Percentiles rank a stretch among this genome's conserved stretches.
Conservation (phyloP, 345 rosid genomes). For the Mangifera indica region DNA sequence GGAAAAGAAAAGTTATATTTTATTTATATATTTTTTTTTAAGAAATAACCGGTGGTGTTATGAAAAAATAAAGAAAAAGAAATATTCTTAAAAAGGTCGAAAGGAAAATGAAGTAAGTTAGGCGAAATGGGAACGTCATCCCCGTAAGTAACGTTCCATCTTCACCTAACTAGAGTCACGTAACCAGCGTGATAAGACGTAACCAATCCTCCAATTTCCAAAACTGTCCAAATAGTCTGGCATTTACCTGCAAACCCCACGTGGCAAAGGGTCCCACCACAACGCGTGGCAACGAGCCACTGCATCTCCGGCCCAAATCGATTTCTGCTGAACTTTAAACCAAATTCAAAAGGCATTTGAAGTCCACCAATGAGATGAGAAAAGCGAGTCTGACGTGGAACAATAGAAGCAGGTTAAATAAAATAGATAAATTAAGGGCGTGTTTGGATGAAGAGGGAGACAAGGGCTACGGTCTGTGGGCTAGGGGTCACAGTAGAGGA, state of each 20-base stretch:
- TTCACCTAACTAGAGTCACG: constrained; percentile 33
- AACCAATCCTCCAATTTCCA: constrained; percentile 12
- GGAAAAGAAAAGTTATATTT: no score
- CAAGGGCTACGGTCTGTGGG: constrained; percentile 33
- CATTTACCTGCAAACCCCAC: constrained; percentile 11
- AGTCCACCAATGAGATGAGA: constrained; percentile 12
- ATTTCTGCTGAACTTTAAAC: background rate
- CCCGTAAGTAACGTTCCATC: constrained; percentile 27
- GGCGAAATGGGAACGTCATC: constrained; percentile 12
- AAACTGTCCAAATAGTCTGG: constrained; percentile 19
- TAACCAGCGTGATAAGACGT: constrained; percentile 37
- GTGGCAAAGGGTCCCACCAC: background rate
- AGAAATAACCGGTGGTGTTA: no score
- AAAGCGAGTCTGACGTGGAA: background rate
- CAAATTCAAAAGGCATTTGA: constrained; percentile 9
- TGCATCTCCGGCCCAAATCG: background rate
- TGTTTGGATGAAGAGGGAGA: background rate
- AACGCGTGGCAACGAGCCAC: constrained; percentile 13
- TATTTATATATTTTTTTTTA: no score
- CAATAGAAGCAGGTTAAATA: background rate
- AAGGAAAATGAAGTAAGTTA: background rate
- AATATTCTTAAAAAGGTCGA: background rate
- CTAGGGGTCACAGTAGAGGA: constrained; percentile 34
- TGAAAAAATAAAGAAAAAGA: no score
- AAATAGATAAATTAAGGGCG: background rate